Evolutionary conservation across 148 eudicot genomes (phyloP).

Genomic region (Camellia lanceoleosa): DNA sequence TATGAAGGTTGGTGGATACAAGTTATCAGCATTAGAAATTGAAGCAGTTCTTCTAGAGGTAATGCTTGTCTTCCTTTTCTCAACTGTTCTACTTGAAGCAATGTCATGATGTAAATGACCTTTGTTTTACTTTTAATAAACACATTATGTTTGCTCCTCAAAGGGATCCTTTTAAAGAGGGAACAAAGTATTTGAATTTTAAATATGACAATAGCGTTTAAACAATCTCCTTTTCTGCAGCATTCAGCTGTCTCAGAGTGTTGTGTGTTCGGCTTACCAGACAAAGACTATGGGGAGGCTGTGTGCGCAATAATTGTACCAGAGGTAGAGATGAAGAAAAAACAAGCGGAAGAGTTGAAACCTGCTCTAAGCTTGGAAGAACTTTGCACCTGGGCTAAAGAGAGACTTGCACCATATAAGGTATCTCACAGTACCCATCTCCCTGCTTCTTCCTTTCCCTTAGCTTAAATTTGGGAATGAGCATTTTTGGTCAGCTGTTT

Average conservation of each 20-base stretch:
- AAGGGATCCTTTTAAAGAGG: neutral
- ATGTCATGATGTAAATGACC: neutral
- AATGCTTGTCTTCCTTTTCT: constrained; percentile 11
- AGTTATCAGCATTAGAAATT: constrained; percentile 92
- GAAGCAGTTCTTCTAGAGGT: constrained; percentile 92
- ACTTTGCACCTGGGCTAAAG: constrained; percentile 80
- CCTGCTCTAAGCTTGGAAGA: constrained; percentile 77
- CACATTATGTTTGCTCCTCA: neutral
- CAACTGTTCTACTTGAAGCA: neutral
- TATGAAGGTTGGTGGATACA: constrained; percentile 98
- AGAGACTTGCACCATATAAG: constrained; percentile 96
- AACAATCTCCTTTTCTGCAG: constrained; percentile 31
- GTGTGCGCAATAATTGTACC: constrained; percentile 84
- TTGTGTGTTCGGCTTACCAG: constrained; percentile 89
- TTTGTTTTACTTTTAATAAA: neutral
- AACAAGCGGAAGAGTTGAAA: constrained; percentile 52
- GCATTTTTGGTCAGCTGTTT: neutral
- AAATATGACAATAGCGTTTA: neutral
- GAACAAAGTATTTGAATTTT: neutral
- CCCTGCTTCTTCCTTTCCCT: neutral
- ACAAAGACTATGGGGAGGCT: constrained; percentile 82
- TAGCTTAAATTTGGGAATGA: neutral
- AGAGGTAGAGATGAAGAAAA: constrained; percentile 53
- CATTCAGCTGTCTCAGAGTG: constrained; percentile 89
- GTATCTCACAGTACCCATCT: constrained; percentile 30